Percentiles rank a stretch among this genome's conserved stretches.
These are phyloP conservation scores for Hanseniaspora meyeri DNA, from an alignment of 805 yeast genomes.

Conservation along the genomic window DNA sequence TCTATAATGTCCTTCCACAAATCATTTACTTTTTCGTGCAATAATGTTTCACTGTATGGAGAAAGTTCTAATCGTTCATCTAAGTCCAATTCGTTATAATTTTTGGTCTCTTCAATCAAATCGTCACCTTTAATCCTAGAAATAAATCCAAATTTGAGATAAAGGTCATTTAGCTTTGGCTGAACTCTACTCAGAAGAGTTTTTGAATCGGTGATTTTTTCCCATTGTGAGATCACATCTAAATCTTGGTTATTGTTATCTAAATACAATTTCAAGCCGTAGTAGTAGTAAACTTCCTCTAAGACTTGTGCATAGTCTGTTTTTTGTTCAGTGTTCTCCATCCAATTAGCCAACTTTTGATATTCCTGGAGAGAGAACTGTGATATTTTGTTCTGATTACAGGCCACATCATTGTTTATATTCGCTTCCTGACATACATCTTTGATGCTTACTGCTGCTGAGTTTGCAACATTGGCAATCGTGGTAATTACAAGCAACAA, in stretches of 20 bases:
- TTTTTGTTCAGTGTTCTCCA: neutral
- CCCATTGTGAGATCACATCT: conserved; percentile 10
- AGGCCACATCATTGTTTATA: neutral
- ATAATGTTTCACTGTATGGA: conserved; percentile 32
- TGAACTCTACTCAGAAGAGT: conserved; percentile 35
- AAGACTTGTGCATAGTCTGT: neutral
- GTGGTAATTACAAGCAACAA: neutral
- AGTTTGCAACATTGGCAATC: neutral
- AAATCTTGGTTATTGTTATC: neutral
- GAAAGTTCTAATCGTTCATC: conserved; percentile 30
- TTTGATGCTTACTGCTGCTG: neutral
- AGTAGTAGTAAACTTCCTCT: conserved; percentile 7
- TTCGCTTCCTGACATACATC: neutral
- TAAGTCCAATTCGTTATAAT: conserved; percentile 17
- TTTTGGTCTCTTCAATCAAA: conserved; percentile 15
- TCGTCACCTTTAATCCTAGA: conserved; percentile 25
- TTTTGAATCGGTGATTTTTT: neutral
- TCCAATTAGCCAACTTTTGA: conserved; percentile 1
- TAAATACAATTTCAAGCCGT: conserved; percentile 3
- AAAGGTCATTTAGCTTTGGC: conserved; percentile 36
- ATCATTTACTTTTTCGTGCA: conserved; percentile 20
- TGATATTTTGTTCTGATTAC: conserved; percentile 3
- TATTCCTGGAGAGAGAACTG: conserved; percentile 4
- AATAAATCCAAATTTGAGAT: conserved; percentile 42
- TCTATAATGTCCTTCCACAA: conserved; percentile 13